Evolutionary conservation across 164 flowering plant species (phyloP).

Genomic region (Echeveria elegans): DNA sequence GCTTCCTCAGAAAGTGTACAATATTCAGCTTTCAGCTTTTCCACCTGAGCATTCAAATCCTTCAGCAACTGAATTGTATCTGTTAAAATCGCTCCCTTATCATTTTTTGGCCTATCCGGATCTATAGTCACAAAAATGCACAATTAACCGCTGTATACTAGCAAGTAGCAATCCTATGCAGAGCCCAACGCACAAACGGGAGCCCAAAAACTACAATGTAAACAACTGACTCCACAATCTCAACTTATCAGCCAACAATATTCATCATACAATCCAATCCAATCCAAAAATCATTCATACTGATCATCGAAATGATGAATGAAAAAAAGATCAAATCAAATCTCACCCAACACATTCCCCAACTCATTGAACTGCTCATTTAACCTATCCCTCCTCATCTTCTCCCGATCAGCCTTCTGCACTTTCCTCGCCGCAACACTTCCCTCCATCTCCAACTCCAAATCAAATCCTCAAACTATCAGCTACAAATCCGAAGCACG

Average conservation of each 20-base stretch:
- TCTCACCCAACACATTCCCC: constrained; percentile 70
- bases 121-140: constrained; percentile 36
- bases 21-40: constrained; percentile 68
- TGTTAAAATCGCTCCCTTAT: constrained; percentile 74
- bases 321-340: neutral
- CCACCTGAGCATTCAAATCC: constrained; percentile 77
- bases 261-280: neutral
- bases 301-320: neutral
- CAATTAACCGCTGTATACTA: neutral
- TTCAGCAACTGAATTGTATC: constrained; percentile 80
- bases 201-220: too few species aligned
- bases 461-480: too few species aligned
- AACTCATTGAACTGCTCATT: constrained; percentile 85
- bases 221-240: too few species aligned
- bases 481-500: constrained; percentile 30
- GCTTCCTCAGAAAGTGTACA: constrained; percentile 71
- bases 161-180: too few species aligned
- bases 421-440: constrained; percentile 55
- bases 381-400: constrained; percentile 75
- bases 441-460: constrained; percentile 47
- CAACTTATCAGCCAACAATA: too few species aligned
- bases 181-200: too few species aligned
- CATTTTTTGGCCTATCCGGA: constrained; percentile 94
- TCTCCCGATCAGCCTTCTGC: constrained; percentile 94
- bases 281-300: neutral